Conservation (phyloP, 2,329 filamentous ascomycete species). For the Cercospora zeae-maydis region DNA sequence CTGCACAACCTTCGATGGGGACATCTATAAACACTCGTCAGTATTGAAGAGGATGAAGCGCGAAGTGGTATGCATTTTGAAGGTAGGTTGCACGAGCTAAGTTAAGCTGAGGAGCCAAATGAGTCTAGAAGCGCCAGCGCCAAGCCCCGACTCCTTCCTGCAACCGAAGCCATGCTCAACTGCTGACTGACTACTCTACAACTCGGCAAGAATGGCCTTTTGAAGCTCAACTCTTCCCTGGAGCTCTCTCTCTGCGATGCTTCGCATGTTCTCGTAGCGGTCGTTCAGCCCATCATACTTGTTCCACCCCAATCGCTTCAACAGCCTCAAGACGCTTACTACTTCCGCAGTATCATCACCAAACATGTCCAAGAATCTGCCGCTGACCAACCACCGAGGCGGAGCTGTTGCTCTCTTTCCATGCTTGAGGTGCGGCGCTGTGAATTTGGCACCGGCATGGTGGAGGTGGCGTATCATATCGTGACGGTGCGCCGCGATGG, state of each 20-base stretch:
- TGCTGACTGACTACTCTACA: neutral
- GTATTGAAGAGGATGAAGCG: neutral
- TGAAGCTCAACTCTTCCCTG: neutral
- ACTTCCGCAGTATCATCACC: neutral
- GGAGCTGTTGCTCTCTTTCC: neutral
- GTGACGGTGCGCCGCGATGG: slow-evolving; percentile 1
- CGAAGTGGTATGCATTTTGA: too few relatives aligned
- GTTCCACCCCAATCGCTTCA: neutral
- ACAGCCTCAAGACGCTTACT: neutral
- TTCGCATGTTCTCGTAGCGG: neutral
- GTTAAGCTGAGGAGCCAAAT: neutral
- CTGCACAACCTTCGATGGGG: neutral
- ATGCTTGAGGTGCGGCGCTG: neutral
- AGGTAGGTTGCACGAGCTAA: too few relatives aligned
- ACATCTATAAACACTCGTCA: neutral
- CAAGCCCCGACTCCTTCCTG: neutral
- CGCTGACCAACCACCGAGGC: slow-evolving; percentile 3
- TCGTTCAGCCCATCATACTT: neutral
- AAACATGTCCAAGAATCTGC: neutral
- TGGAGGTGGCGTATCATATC: neutral
- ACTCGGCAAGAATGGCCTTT: neutral
- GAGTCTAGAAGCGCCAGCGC: neutral
- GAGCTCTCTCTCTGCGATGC: neutral
- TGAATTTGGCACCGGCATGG: neutral
- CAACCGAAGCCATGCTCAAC: neutral